A percentile compares a stretch with the other conserved stretches of the same genome.
phyloP scores from a whole-genome alignment of 2,329 filamentous ascomycete species.

The Trichophyton schoenleinii region DNA sequence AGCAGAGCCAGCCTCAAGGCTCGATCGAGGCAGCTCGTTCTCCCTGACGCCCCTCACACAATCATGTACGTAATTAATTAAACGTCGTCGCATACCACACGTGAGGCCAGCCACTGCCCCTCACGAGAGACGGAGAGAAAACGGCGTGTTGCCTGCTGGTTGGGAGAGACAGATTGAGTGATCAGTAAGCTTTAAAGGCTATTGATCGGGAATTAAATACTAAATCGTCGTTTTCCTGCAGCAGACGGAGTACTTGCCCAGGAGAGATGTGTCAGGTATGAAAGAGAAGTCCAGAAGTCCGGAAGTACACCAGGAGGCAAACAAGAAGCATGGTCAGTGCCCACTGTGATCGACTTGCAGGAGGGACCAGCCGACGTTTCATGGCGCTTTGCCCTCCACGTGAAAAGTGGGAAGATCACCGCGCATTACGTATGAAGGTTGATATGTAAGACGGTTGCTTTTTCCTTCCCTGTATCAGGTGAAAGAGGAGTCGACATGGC shows the following conservation, averaged over 20 bases:
- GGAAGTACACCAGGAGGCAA: no score
- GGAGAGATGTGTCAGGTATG: no score
- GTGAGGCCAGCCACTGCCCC: neutral
- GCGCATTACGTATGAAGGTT: neutral
- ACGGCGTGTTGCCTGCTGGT: neutral
- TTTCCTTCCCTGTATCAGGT: neutral
- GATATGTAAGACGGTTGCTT: neutral
- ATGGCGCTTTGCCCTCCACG: neutral
- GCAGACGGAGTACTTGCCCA: no score
- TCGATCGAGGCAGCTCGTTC: no score
- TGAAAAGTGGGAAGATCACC: constrained; percentile 3
- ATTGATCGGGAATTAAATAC: neutral
- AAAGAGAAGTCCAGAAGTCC: no score
- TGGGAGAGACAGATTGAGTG: neutral
- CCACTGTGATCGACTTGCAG: constrained; percentile 4
- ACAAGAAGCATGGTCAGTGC: constrained; percentile 1
- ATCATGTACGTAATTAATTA: neutral
- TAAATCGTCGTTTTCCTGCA: neutral
- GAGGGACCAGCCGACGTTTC: neutral
- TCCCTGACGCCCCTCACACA: no score
- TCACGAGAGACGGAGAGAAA: neutral
- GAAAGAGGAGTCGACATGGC: neutral
- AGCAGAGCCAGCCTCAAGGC: neutral
- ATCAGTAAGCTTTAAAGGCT: neutral
- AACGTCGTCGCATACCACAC: neutral